phyloP scores from a whole-genome alignment of 1,139 yeast genomes.

The Candida neerlandica region DNA sequence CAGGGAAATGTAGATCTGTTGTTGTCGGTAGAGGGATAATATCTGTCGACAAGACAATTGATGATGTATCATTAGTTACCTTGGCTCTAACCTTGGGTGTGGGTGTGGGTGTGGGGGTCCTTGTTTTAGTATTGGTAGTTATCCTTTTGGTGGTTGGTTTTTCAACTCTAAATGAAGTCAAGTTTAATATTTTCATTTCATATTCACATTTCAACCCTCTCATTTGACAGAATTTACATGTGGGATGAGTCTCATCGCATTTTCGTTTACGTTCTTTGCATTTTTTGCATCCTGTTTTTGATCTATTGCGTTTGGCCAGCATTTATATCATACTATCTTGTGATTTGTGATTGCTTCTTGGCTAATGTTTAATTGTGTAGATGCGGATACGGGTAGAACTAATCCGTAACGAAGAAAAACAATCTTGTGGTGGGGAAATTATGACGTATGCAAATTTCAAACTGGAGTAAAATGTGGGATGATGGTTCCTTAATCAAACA shows the following conservation, averaged over 20 bases:
- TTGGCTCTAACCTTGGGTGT: not conserved
- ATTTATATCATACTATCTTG: not conserved
- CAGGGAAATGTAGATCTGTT: conserved; percentile 3
- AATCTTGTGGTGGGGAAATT: no score
- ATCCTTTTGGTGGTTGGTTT: conserved; percentile 1
- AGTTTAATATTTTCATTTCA: conserved; percentile 8
- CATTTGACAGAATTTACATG: conserved; percentile 24
- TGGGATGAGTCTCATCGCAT: conserved; percentile 32
- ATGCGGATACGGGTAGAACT: no score
- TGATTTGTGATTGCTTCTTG: no score
- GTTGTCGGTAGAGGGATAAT: not conserved
- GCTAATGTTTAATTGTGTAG: no score
- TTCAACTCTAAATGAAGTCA: not conserved
- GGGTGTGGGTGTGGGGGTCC: no score
- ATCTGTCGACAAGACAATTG: not conserved
- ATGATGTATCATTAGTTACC: not conserved
- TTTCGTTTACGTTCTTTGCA: conserved; percentile 24
- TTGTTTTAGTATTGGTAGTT: not conserved
- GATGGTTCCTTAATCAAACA: not conserved
- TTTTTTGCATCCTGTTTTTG: conserved; percentile 20
- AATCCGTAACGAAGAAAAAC: no score
- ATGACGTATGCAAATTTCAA: not conserved
- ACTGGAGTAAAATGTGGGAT: not conserved
- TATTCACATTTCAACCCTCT: conserved; percentile 24
- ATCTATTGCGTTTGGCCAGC: conserved; percentile 1